phyloP scores from a whole-genome alignment of 2,329 filamentous ascomycete genomes.

The Claviceps quebecensis region DNA sequence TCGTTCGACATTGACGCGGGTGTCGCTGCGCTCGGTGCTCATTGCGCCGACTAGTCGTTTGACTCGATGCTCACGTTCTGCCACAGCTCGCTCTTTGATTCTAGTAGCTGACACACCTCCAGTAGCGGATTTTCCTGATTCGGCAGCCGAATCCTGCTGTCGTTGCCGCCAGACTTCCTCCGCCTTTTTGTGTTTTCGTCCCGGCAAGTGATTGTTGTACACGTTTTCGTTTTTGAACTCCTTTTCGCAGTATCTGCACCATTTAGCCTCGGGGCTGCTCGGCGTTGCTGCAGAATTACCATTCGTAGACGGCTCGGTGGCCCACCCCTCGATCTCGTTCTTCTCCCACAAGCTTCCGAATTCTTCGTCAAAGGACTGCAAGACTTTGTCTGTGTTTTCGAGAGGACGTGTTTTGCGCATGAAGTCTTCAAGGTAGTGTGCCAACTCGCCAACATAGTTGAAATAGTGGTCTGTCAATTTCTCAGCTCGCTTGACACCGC shows the following conservation, averaged over 20 bases:
- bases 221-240: conserved; percentile 94
- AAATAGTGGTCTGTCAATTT: conserved; percentile 93
- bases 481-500: conserved; percentile 62
- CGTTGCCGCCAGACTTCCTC: conserved; percentile 49
- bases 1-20: conserved; percentile 85
- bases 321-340: conserved; percentile 70
- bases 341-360: conserved; percentile 75
- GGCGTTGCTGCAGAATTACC: conserved; percentile 11
- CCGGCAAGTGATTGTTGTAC: conserved; percentile 75
- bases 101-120: conserved; percentile 30
- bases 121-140: conserved; percentile 13
- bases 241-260: conserved; percentile 86
- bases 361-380: conserved; percentile 63
- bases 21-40: conserved; percentile 77
- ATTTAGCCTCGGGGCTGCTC: conserved; percentile 50
- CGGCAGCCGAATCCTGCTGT: conserved; percentile 23
- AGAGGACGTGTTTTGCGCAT: conserved; percentile 73
- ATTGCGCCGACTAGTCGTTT: conserved; percentile 69
- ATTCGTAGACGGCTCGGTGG: conserved; percentile 35
- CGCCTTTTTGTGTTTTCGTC: conserved; percentile 72
- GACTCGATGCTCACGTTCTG: conserved; percentile 74
- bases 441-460: conserved; percentile 67
- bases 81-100: conserved; percentile 79
- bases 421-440: conserved; percentile 75
- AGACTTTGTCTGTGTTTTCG: conserved; percentile 69